phyloP scores from a whole-genome alignment of 129 eudicot species.

The Heracleum sosnowskyi region DNA sequence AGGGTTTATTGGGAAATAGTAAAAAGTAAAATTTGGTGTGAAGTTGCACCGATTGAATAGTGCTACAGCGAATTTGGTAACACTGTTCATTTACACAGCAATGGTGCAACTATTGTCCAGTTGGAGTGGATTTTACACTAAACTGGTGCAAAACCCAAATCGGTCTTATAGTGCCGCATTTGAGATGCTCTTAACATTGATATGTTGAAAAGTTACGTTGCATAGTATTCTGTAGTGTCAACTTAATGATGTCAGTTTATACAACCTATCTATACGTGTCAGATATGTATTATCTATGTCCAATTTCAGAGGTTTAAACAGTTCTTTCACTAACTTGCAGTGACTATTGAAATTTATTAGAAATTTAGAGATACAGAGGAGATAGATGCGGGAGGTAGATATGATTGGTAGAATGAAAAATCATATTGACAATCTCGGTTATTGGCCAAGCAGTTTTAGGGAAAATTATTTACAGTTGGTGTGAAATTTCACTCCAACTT shows the following conservation, averaged over 20 bases:
- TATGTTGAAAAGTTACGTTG: background rate
- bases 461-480: background rate
- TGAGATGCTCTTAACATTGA: background rate
- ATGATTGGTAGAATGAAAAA: too few species aligned
- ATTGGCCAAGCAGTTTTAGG: background rate
- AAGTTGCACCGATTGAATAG: background rate
- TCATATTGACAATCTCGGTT: background rate
- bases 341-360: too few species aligned
- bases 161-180: background rate
- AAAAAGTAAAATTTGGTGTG: background rate
- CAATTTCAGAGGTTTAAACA: too few species aligned
- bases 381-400: too few species aligned
- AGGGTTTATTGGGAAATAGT: background rate
- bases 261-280: background rate
- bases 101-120: background rate
- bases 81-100: background rate
- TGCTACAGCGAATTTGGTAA: too few species aligned
- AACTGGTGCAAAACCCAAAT: background rate
- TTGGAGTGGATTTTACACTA: background rate
- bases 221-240: background rate
- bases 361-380: too few species aligned
- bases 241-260: background rate
- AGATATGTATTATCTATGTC: background rate
- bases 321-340: too few species aligned
- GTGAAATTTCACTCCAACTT: background rate